phyloP scores from a whole-genome alignment of 306 rosid species.

The Quillaja saponaria region DNA sequence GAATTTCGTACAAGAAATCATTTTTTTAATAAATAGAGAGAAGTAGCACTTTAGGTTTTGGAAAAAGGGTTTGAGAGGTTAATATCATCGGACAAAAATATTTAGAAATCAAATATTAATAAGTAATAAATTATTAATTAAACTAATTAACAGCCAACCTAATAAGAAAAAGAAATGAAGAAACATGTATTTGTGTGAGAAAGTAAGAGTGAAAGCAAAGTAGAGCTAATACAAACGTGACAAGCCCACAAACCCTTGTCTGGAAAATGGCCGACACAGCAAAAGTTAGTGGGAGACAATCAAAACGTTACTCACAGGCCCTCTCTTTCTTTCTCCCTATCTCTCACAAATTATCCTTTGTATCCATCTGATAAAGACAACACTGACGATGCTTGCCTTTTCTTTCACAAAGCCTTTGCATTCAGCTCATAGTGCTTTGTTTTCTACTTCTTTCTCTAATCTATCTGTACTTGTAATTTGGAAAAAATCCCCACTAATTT shows the following conservation, averaged over 20 bases:
- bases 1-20: no score
- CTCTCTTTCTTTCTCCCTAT: constrained; percentile 8
- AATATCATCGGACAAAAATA: no score
- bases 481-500: constrained; percentile 28
- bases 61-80: no score
- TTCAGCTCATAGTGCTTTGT: constrained; percentile 47
- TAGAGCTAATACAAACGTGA: constrained; percentile 43
- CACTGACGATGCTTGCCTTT: constrained; percentile 47
- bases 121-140: no score
- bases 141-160: no score
- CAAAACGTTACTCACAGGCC: constrained; percentile 40
- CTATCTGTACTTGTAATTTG: no score
- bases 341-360: not conserved
- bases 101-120: no score
- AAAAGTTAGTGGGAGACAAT: constrained; percentile 63
- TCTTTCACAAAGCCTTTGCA: constrained; percentile 33
- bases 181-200: not conserved
- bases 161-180: not conserved
- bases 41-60: no score
- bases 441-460: constrained; percentile 6
- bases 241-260: constrained; percentile 53
- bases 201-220: constrained; percentile 4
- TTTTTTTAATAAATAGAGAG: no score
- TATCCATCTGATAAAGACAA: constrained; percentile 32
- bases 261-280: constrained; percentile 65